A percentile compares a stretch with the other conserved stretches of the same genome.
Conservation (phyloP, 2,329 filamentous ascomycete species). For the Colletotrichum trifolii region DNA sequence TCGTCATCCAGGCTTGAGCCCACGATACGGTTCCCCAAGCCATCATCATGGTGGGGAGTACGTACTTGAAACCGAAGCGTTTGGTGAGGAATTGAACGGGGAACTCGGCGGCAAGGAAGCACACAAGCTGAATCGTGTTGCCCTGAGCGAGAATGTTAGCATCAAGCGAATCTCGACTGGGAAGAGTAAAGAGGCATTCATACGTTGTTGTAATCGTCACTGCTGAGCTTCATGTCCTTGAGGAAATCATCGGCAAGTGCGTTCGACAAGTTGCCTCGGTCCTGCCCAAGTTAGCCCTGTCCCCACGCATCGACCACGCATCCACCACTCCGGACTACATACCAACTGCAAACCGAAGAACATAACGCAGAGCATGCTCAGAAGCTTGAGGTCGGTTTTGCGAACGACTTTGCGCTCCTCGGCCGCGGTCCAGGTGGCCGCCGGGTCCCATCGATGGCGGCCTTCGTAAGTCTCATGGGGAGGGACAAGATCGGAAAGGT, state of each 20-base stretch:
- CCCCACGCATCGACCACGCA: no score
- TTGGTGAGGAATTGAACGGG: slow-evolving; percentile 73
- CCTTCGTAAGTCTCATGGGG: slow-evolving; percentile 69
- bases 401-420: slow-evolving; percentile 66
- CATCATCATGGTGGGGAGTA: slow-evolving; percentile 43
- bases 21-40: slow-evolving; percentile 38
- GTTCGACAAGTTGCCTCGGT: slow-evolving; percentile 72
- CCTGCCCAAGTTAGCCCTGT: slow-evolving; percentile 39
- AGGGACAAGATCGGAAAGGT: slow-evolving; percentile 47
- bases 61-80: slow-evolving; percentile 50
- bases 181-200: neutral
- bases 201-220: slow-evolving; percentile 66
- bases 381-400: slow-evolving; percentile 63
- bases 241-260: slow-evolving; percentile 72
- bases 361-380: slow-evolving; percentile 44
- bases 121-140: slow-evolving; percentile 65
- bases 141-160: slow-evolving; percentile 45
- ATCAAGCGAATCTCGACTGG: no score
- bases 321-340: no score
- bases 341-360: slow-evolving; percentile 71
- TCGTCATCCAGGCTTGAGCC: slow-evolving; percentile 46
- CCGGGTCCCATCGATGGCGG: slow-evolving; percentile 67
- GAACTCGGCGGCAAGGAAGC: slow-evolving; percentile 67
- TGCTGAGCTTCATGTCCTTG: slow-evolving; percentile 58
- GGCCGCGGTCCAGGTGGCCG: slow-evolving; percentile 64